phyloP scores from a whole-genome alignment of 2,329 filamentous ascomycete genomes.

The Claviceps arundinis region DNA sequence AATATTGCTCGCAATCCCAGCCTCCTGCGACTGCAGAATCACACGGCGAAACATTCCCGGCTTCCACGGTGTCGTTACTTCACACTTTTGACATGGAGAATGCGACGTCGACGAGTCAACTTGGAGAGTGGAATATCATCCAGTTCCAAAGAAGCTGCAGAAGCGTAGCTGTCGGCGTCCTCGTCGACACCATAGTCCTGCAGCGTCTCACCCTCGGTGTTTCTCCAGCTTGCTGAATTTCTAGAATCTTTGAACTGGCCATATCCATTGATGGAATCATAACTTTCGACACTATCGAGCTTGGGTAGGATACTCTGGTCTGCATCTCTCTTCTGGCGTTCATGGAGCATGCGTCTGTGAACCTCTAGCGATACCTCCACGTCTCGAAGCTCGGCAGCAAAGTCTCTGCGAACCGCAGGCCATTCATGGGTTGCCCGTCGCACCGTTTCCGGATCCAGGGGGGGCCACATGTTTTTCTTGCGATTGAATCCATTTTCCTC shows the following conservation, averaged over 20 bases:
- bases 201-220: constrained; percentile 60
- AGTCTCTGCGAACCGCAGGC: constrained; percentile 26
- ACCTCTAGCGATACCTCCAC: constrained; percentile 28
- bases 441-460: constrained; percentile 47
- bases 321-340: constrained; percentile 35
- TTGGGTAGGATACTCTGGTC: constrained; percentile 30
- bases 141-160: constrained; percentile 26
- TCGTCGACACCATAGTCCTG: constrained; percentile 72
- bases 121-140: constrained; percentile 62
- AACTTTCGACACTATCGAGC: constrained; percentile 43
- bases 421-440: constrained; percentile 26
- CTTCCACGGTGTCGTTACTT: not conserved
- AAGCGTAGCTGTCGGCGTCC: constrained; percentile 39
- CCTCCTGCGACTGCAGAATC: not conserved
- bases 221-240: constrained; percentile 52
- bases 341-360: constrained; percentile 33
- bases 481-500: constrained; percentile 70
- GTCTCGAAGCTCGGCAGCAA: constrained; percentile 19
- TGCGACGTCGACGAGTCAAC: constrained; percentile 44
- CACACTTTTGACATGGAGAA: constrained; percentile 6
- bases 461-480: constrained; percentile 46
- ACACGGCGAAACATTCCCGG: constrained; percentile 10
- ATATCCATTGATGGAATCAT: constrained; percentile 24
- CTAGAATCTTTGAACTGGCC: constrained; percentile 47
- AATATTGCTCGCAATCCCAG: not conserved